phyloP scores from a whole-genome alignment of 1,284 basidiomycete species.

The Laetiporus sulphureus region DNA sequence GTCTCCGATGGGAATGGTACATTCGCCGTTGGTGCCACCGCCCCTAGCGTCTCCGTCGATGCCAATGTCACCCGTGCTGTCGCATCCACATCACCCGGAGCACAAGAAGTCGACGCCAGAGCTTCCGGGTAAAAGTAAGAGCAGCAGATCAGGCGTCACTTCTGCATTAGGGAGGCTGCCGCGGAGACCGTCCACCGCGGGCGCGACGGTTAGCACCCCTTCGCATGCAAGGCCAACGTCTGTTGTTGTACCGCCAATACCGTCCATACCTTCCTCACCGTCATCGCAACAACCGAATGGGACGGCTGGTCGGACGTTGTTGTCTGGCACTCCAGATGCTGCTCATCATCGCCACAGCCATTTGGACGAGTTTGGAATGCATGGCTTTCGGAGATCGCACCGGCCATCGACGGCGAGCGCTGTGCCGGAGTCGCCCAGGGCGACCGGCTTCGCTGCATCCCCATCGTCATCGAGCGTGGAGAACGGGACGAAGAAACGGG shows the following conservation, averaged over 20 bases:
- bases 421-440: background rate
- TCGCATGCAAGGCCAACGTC: conserved; percentile 12
- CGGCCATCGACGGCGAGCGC: background rate
- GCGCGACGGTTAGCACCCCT: conserved; percentile 13
- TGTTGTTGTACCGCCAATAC: conserved; percentile 12
- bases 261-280: conserved; percentile 18
- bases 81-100: conserved; percentile 8
- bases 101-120: conserved; percentile 23
- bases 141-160: conserved; percentile 8
- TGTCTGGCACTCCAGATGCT: background rate
- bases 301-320: background rate
- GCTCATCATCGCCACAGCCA: background rate
- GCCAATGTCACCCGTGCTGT: conserved; percentile 6
- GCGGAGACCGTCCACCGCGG: conserved; percentile 22
- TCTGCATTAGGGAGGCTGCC: conserved; percentile 10
- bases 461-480: conserved; percentile 3
- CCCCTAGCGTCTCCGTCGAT: too few species aligned
- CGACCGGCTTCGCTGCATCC: conserved; percentile 1
- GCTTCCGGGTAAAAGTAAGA: conserved; percentile 10
- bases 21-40: too few species aligned
- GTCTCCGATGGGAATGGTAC: too few species aligned
- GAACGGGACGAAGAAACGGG: conserved; percentile 29
- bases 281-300: background rate
- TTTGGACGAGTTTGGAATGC: background rate
- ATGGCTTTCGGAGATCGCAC: background rate